Percentiles rank a stretch among this genome's conserved stretches.
Evolutionary conservation across 495 filamentous ascomycete species (phyloP).

Genomic region (Hypoxylon cercidicola): DNA sequence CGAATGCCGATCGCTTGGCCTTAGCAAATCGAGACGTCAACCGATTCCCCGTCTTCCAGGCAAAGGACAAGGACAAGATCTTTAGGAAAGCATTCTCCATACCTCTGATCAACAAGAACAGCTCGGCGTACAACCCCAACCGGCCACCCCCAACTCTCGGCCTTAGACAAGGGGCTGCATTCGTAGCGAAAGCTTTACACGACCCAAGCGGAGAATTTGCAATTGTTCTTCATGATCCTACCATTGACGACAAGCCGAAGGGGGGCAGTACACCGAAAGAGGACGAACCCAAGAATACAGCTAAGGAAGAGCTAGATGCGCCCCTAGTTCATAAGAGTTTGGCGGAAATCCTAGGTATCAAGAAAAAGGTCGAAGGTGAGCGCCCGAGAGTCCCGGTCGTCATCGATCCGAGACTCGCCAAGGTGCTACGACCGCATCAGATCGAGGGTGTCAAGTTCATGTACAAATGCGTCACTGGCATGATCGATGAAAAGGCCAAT

Average conservation of each 20-base stretch:
- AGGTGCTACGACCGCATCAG: constrained; percentile 95
- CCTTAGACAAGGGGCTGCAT: constrained; percentile 82
- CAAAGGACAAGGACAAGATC: constrained; percentile 83
- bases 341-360: constrained; percentile 94
- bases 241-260: constrained; percentile 83
- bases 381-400: constrained; percentile 94
- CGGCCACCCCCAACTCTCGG: constrained; percentile 87
- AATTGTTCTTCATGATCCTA: constrained; percentile 96
- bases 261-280: constrained; percentile 60
- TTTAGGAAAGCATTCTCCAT: constrained; percentile 88
- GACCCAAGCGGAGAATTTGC: constrained; percentile 96
- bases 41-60: constrained; percentile 87
- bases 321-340: constrained; percentile 92
- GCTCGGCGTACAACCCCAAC: constrained; percentile 74
- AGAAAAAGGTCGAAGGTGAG: constrained; percentile 83
- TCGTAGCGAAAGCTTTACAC: constrained; percentile 90
- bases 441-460: constrained; percentile 99
- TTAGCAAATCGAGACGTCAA: constrained; percentile 90
- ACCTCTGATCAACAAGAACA: constrained; percentile 84
- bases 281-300: constrained; percentile 61
- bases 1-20: constrained; percentile 87
- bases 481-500: constrained; percentile 93
- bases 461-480: constrained; percentile 90
- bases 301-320: constrained; percentile 72
- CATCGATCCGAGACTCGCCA: constrained; percentile 90